phyloP scores from a whole-genome alignment of 768 basidiomycete species.

The Pisolithus albus region DNA sequence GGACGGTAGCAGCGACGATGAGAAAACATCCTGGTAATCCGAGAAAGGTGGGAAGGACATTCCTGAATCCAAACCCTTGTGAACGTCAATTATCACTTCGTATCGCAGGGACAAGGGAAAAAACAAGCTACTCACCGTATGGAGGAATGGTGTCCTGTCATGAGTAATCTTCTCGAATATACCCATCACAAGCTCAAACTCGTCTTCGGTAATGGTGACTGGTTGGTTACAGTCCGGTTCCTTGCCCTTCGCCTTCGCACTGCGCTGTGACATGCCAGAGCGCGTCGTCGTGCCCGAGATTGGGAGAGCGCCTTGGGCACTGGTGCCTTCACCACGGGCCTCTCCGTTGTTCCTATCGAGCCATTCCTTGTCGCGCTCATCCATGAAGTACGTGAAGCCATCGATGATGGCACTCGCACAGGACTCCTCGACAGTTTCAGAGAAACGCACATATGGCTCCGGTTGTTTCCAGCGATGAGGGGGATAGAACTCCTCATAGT shows the following conservation, averaged over 20 bases:
- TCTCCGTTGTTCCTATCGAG: conserved; percentile 86
- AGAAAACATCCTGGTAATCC: conserved; percentile 61
- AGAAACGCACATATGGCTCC: conserved; percentile 68
- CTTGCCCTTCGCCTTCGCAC: conserved; percentile 79
- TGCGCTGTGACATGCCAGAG: conserved; percentile 46
- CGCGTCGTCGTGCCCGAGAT: conserved; percentile 44
- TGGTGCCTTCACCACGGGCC: conserved; percentile 80
- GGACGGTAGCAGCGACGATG: conserved; percentile 44
- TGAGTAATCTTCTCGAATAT: conserved; percentile 88
- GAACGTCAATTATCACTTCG: conserved; percentile 1
- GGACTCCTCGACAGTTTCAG: conserved; percentile 80
- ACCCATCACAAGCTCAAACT: conserved; percentile 94
- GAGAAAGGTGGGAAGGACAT: conserved; percentile 66
- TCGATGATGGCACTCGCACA: conserved; percentile 54
- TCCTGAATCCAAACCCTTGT: conserved; percentile 56
- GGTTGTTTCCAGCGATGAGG: conserved; percentile 69
- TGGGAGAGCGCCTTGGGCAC: conserved; percentile 63
- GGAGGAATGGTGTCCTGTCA: conserved; percentile 82
- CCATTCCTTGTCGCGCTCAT: conserved; percentile 95
- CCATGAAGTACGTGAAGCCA: conserved; percentile 87
- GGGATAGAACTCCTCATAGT: conserved; percentile 76
- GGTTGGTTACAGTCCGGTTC: conserved; percentile 65
- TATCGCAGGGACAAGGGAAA: not conserved
- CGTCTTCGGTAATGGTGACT: conserved; percentile 75
- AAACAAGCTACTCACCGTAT: conserved; percentile 57